Evolutionary conservation across 2,329 filamentous ascomycete species (phyloP).

Genomic region (Epichloe gansuensis): DNA sequence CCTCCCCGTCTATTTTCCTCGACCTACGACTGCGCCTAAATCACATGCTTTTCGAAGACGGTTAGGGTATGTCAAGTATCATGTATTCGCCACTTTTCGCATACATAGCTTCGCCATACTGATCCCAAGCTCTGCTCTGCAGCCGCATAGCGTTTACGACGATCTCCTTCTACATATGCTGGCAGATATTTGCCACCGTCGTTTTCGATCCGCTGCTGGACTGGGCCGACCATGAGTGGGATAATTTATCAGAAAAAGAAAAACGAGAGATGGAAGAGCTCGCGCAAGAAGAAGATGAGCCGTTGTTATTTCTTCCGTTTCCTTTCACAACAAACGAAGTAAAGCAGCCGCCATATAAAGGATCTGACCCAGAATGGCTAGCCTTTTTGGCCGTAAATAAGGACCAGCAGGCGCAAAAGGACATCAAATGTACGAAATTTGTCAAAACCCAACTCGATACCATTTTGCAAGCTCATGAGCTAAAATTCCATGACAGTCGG

Average conservation of each 20-base stretch:
- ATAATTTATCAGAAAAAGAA: conserved; percentile 31
- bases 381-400: conserved; percentile 46
- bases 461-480: background rate
- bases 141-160: conserved; percentile 21
- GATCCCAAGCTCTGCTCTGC: background rate
- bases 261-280: conserved; percentile 27
- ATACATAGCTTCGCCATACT: background rate
- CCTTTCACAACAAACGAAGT: conserved; percentile 43
- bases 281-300: conserved; percentile 31
- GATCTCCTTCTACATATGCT: conserved; percentile 25
- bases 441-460: background rate
- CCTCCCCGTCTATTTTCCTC: conserved; percentile 23
- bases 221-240: conserved; percentile 30
- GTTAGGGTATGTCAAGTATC: conserved; percentile 3
- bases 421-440: conserved; percentile 33
- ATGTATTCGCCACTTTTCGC: background rate
- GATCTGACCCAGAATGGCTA: conserved; percentile 51
- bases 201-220: conserved; percentile 34
- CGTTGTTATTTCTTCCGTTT: conserved; percentile 46
- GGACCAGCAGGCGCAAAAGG: conserved; percentile 33
- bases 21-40: background rate
- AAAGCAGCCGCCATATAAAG: conserved; percentile 37
- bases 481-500: conserved; percentile 12
- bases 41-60: conserved; percentile 3
- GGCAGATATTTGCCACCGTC: conserved; percentile 30